phyloP scores from a whole-genome alignment of 768 basidiomycete species.

The Leccinellum luteum region DNA sequence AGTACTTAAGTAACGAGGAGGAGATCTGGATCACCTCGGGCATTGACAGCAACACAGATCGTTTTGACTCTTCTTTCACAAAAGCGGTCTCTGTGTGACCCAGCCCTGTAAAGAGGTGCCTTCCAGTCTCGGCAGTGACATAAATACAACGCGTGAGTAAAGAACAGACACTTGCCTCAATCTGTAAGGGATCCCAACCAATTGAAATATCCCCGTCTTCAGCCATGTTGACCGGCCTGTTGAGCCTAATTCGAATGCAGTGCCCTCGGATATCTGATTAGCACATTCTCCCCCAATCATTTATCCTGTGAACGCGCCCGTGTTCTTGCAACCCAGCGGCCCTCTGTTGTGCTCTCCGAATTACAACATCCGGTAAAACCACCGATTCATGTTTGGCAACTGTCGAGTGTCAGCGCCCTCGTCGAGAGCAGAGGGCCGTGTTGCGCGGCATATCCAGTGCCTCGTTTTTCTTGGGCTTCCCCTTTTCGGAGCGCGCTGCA shows the following conservation, averaged over 20 bases:
- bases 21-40: conserved; percentile 49
- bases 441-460: conserved; percentile 7
- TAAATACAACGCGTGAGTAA: conserved; percentile 36
- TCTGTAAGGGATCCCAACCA: conserved; percentile 12
- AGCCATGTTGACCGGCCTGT: conserved; percentile 19
- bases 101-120: conserved; percentile 31
- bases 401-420: conserved; percentile 1
- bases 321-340: conserved; percentile 28
- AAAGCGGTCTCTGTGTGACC: conserved; percentile 35
- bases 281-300: conserved; percentile 24
- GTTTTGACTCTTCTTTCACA: conserved; percentile 29
- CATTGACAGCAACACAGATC: conserved; percentile 32
- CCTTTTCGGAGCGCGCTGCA: conserved; percentile 4
- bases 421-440: background rate
- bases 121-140: conserved; percentile 37
- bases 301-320: conserved; percentile 19
- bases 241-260: conserved; percentile 38
- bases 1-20: conserved; percentile 43
- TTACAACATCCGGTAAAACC: conserved; percentile 9
- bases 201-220: conserved; percentile 21
- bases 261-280: conserved; percentile 38
- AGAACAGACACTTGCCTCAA: conserved; percentile 27
- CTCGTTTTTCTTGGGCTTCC: background rate
- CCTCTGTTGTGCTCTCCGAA: background rate
- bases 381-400: conserved; percentile 10